phyloP scores from a whole-genome alignment of 495 filamentous ascomycete species.

The Annulohypoxylon stygium region DNA sequence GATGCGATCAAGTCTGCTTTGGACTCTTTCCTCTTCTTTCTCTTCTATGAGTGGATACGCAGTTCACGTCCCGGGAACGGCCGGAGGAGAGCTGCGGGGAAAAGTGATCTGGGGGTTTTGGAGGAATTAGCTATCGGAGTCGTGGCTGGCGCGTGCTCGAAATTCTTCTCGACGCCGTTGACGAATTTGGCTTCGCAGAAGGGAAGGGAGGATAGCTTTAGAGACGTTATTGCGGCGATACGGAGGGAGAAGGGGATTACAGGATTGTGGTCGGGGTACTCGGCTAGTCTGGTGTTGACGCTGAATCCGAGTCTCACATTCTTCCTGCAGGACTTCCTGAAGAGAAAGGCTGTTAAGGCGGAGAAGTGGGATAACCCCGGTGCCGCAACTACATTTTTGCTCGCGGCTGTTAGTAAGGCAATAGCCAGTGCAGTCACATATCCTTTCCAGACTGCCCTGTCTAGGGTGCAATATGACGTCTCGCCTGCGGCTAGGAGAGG shows the following conservation, averaged over 20 bases:
- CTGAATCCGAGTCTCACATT: conserved; percentile 91
- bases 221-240: conserved; percentile 74
- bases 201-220: conserved; percentile 72
- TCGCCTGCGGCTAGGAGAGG: conserved; percentile 51
- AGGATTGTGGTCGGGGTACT: conserved; percentile 94
- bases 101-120: conserved; percentile 66
- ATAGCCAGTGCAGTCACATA: conserved; percentile 85
- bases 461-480: conserved; percentile 69
- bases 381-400: conserved; percentile 64
- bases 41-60: conserved; percentile 75
- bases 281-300: conserved; percentile 81
- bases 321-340: conserved; percentile 79
- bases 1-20: conserved; percentile 80
- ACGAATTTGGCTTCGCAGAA: conserved; percentile 86
- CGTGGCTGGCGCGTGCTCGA: conserved; percentile 80
- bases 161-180: conserved; percentile 83
- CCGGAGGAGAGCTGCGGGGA: conserved; percentile 6
- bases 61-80: conserved; percentile 66
- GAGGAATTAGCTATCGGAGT: conserved; percentile 86
- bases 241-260: conserved; percentile 75
- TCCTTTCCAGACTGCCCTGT: conserved; percentile 86
- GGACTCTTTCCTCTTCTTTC: conserved; percentile 87
- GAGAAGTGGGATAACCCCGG: conserved; percentile 66
- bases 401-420: conserved; percentile 86
- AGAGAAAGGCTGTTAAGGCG: conserved; percentile 67